These are phyloP conservation scores for Rhodotorula paludigena DNA, from an alignment of 768 basidiomycete species.

Conservation along the genomic window DNA sequence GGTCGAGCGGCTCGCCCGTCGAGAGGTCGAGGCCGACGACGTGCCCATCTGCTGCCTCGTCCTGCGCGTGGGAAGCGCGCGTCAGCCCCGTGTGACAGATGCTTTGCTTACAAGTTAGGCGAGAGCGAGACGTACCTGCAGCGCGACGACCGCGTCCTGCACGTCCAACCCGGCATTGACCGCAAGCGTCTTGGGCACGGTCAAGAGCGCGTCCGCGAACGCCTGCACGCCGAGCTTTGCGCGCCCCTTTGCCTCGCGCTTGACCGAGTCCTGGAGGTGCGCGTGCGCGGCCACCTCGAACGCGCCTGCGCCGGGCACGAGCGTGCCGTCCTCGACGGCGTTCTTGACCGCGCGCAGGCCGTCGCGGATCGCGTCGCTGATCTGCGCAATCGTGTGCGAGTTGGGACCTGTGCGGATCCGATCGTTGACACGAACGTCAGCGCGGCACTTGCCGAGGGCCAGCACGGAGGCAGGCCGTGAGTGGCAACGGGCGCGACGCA, in stretches of 20 bases:
- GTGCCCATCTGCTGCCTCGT: conserved; percentile 91
- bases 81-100: not conserved
- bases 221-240: conserved; percentile 97
- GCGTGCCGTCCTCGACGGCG: conserved; percentile 77
- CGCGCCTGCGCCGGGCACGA: conserved; percentile 95
- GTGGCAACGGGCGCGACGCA: conserved; percentile 17
- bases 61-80: conserved; percentile 51
- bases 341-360: conserved; percentile 96
- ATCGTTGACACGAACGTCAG: not conserved
- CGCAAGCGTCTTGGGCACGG: conserved; percentile 94
- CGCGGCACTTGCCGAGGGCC: not conserved
- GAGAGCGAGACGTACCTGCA: conserved; percentile 61
- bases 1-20: conserved; percentile 93
- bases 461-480: not conserved
- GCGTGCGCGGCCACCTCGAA: conserved; percentile 90
- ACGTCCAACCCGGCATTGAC: conserved; percentile 96
- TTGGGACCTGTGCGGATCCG: conserved; percentile 61
- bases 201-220: conserved; percentile 85
- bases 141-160: conserved; percentile 82
- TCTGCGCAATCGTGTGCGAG: conserved; percentile 88
- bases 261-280: conserved; percentile 72
- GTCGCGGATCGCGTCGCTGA: conserved; percentile 96
- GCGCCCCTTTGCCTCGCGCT: conserved; percentile 73
- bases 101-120: no score
- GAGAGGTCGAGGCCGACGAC: conserved; percentile 84